Base-by-base conservation (phyloP, 2,329 filamentous ascomycete species). In the Diplodia seriata region DNA sequence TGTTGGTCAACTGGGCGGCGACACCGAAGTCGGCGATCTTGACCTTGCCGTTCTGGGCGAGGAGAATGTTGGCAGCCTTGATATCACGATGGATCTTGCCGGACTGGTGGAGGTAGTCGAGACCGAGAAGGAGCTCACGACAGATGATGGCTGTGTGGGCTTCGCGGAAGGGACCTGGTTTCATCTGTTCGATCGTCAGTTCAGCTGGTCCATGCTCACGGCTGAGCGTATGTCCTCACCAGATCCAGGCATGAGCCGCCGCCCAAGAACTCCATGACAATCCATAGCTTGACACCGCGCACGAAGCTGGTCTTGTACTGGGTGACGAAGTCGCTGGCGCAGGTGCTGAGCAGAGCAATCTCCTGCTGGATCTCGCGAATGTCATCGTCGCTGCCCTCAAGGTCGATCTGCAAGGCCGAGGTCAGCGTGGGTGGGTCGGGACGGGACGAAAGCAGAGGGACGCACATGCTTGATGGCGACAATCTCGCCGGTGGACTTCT, bases 301-400 rank as follows among this genome's bases (percentile, higher is more conserved):
- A 98, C 86, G 79, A 98, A 99, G 76, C 94, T 97, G 26, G 92
- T 91, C 78, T 94, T 96, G 85, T 99, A 99, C 77, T 97, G 92
- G 18, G 95, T 98, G 73, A 99, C 93, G 79, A 91, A 96, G 57
- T 91, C 91, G 77, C 94, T 97, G 72, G 91, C 91, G 83, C 95
- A 99, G 65, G 95, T 97, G 80, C 94, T 95, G 70, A 99, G 85
- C 40, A 99, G 91, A 2, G 93, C 91, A 73, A 99, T 98, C 78
- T 99, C 95, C 76, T 97, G 93, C 75, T 99, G 94, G 68, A 99
- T 98, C 77, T 99, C 95, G 79, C 94, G 91, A 69, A 99, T 97
- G 77, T 99, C 95, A 82, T 99, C 95, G 80, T 97, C 94, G 83
- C 93, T 98, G 68, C 94, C 97, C 82, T 99, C 95, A 76, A 99